These are phyloP conservation scores for Pythium chondricola DNA, from an alignment of 352 stramenopile species.

Conservation along the genomic window DNA sequence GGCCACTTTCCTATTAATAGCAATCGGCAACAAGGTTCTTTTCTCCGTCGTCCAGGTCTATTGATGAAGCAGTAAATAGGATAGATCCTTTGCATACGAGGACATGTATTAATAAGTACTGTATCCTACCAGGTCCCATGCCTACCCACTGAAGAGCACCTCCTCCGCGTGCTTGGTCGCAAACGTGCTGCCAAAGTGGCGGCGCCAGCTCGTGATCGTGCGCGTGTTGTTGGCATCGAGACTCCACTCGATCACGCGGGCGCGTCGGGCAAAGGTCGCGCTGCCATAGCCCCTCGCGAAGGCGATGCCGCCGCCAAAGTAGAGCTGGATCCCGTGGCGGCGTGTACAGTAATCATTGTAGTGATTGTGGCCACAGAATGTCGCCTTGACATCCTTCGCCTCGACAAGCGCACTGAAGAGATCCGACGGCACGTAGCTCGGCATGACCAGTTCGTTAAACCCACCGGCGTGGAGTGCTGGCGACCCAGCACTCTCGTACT, in stretches of 20 bases:
- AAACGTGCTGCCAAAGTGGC: constrained; percentile 13
- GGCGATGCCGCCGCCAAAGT: constrained; percentile 44
- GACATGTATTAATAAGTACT: too few species aligned
- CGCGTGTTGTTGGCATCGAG: too few species aligned
- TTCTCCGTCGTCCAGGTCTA: too few species aligned
- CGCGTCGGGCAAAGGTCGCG: constrained; percentile 28
- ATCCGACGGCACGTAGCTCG: constrained; percentile 32
- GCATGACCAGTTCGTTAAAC: constrained; percentile 32
- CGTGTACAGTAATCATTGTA: constrained; percentile 52
- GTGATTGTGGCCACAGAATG: constrained; percentile 57
- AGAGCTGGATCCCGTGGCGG: constrained; percentile 39
- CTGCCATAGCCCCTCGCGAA: constrained; percentile 34
- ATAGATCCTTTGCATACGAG: too few species aligned
- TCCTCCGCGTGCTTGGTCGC: constrained; percentile 6
- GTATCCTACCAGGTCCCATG: too few species aligned
- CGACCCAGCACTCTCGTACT: constrained; percentile 26
- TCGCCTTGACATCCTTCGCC: constrained; percentile 52
- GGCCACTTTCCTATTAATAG: too few species aligned
- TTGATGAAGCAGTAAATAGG: too few species aligned
- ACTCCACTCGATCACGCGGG: constrained; percentile 56
- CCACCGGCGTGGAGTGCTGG: constrained; percentile 20
- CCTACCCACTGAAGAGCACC: too few species aligned
- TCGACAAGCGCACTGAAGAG: constrained; percentile 37
- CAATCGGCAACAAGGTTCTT: too few species aligned
- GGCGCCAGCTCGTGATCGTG: too few species aligned